Evolutionary conservation across 495 filamentous ascomycete species (phyloP), one percentile per base, ranked within the genome.

Genomic region (Wilcoxina mikolae): DNA sequence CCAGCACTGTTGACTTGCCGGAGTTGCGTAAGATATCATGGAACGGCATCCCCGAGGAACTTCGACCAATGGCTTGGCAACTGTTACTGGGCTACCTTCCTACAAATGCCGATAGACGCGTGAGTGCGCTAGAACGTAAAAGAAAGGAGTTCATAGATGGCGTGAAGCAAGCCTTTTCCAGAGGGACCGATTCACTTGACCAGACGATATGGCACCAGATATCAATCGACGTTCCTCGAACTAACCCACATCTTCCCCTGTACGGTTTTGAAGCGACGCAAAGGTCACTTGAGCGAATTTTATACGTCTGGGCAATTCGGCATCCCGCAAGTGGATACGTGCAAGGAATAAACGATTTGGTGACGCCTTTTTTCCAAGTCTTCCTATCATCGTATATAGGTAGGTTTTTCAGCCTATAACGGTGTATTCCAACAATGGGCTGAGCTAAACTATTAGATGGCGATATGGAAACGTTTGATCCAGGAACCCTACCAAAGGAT

Each of bases 161-260:
- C 3, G 88, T 98, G 23, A 79, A 86, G 33, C 89, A 95, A 69
- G 88, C 89, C 4, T 98, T 98, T 68, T 87, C 93, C 55, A 78
- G 85, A 51, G 80, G 82, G 10, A 62, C 62, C 26, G 58, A 61
- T 29, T 91, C 91, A 5, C 73, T 98, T 22, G 91, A 96, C 61
- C 90, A 98, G 70, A 82, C 84, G 22, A 80, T 98, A 49, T 98
- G 91, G 91, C 91, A 98, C 68, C 91, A 98, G 61, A 95, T 98
- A 67, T 94, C 86, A 60, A 98, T 98, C 63, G 91, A 98, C 67
- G 93, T 98, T 20, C 91, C 91, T 5, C 83, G 91, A 41, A 98
- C 91, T 9, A 95, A 93, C 66, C 91, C 91, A 23, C 93, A 96
- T 70, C 80, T 98, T 43, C 82, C 87, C 56, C 75, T 98, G 0